phyloP scores from a whole-genome alignment of 805 yeast species.

The Myxozyma melibiosi region DNA sequence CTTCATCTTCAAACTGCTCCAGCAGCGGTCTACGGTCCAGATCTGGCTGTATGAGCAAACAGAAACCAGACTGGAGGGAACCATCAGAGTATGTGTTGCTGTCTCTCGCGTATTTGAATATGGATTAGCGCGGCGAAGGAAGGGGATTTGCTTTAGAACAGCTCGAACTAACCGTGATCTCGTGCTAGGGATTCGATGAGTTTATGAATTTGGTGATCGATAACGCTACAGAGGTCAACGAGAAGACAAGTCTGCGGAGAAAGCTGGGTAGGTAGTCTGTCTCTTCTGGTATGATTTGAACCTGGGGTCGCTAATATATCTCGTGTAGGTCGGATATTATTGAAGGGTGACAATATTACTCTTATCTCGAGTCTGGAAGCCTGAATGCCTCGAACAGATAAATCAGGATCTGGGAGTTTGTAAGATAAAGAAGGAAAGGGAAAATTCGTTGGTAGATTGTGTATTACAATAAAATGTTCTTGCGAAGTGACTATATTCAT shows the following conservation, averaged over 20 bases:
- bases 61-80: conserved; percentile 75
- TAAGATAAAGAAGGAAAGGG: background rate
- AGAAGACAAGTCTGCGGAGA: conserved; percentile 53
- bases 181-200: conserved; percentile 80
- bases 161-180: background rate
- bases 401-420: too few relatives aligned
- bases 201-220: conserved; percentile 83
- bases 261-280: conserved; percentile 55
- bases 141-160: background rate
- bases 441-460: background rate
- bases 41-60: conserved; percentile 91
- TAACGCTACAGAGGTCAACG: conserved; percentile 63
- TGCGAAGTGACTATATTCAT: too few relatives aligned
- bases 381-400: too few relatives aligned
- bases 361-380: conserved; percentile 53
- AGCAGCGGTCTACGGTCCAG: conserved; percentile 74
- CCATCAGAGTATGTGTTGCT: conserved; percentile 51
- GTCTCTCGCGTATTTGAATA: background rate
- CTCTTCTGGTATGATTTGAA: background rate
- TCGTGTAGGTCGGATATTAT: conserved; percentile 54
- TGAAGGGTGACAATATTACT: conserved; percentile 94
- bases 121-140: background rate
- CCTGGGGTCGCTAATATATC: background rate
- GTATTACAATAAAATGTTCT: conserved; percentile 9
- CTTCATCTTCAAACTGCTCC: conserved; percentile 81